Evolutionary conservation across 1,139 yeast genomes (phyloP).

Genomic region (Spencermartinsiella ligniputridi): DNA sequence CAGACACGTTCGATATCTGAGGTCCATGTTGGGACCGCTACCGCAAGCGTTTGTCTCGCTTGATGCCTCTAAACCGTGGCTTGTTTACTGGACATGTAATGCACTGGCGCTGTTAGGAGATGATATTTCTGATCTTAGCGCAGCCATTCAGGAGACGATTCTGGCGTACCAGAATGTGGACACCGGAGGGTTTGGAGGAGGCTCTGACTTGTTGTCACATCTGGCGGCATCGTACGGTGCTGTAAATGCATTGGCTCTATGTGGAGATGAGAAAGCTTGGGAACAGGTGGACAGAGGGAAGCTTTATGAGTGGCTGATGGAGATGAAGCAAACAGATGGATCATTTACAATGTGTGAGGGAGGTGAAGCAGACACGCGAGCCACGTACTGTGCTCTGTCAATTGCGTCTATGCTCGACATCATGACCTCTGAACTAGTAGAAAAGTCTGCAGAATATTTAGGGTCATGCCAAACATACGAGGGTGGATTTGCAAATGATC

Average conservation of each 20-base stretch:
- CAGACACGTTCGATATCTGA: constrained; percentile 40
- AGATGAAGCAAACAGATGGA: constrained; percentile 65
- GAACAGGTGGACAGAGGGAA: constrained; percentile 40
- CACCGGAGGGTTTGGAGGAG: constrained; percentile 82
- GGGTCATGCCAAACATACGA: constrained; percentile 78
- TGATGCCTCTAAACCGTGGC: constrained; percentile 92
- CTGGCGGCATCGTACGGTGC: constrained; percentile 84
- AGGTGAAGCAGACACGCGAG: constrained; percentile 85
- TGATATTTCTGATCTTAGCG: constrained; percentile 23
- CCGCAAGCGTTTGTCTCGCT: constrained; percentile 48
- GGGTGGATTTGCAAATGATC: constrained; percentile 89
- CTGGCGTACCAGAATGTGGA: constrained; percentile 30
- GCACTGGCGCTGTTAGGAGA: constrained; percentile 43
- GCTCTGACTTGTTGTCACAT: constrained; percentile 75
- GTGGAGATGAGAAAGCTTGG: constrained; percentile 46
- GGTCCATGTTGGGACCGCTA: constrained; percentile 43
- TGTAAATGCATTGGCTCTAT: constrained; percentile 54
- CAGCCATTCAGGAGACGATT: constrained; percentile 31
- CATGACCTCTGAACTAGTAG: constrained; percentile 55
- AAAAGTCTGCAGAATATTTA: constrained; percentile 59
- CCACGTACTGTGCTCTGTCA: constrained; percentile 82
- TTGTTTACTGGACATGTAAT: constrained; percentile 78
- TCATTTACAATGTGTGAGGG: constrained; percentile 66
- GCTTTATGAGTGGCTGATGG: constrained; percentile 61
- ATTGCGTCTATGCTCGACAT: constrained; percentile 65